Base-by-base conservation (phyloP, 2,329 filamentous ascomycete genomes). In the Trichophaea hybrida region DNA sequence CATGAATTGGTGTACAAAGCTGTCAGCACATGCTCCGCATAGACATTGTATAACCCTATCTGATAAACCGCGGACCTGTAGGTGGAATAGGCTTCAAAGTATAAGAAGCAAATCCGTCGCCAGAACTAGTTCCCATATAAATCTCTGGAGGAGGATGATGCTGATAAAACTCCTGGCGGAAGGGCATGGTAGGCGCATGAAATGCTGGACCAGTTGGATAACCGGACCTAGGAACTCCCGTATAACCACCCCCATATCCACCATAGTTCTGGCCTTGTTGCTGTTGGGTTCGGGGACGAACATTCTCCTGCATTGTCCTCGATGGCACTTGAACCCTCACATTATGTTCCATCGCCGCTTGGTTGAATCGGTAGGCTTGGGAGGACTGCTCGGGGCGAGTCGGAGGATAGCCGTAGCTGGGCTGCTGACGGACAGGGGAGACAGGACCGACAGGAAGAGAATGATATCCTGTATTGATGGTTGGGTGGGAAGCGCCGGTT, bases 31-130 rank as follows among this genome's bases (percentile, higher is more conserved):
- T n/a, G n/a, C n/a, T n/a, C n/a, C n/a, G n/a, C n/a, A 24, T 24
- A 24, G 24, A 24, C 24, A 3, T 24, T 24, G 24, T 24, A 24
- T 24, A 24, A 24, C 24, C 24, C 48, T 50, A 50, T 50, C 48
- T 50, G 48, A 50, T 50, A 50, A 17, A 50, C 48, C 48, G 15
- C n/a, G 48, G 48, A 50, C 48, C 48, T 24, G 48, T 50, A 32
- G 13, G 48, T 1, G 48, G 48, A 32, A 50, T 50, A 17, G n/a
- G n/a, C 31, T 24, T 17, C 13, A 50, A 24, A 17, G 31, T 50
- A 12, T 50, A 50, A 50, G 48, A 17, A 24, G 48, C 13, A 50
- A 50, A 50, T 33, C 31, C 48, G 13, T 50, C n/a, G 48, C 12
- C 31, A 24, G n/a, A 13, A 17, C n/a, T 32, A 13, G 48, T 17